phyloP scores from a whole-genome alignment of 2,329 filamentous ascomycete genomes.

The Penicillium sp. region DNA sequence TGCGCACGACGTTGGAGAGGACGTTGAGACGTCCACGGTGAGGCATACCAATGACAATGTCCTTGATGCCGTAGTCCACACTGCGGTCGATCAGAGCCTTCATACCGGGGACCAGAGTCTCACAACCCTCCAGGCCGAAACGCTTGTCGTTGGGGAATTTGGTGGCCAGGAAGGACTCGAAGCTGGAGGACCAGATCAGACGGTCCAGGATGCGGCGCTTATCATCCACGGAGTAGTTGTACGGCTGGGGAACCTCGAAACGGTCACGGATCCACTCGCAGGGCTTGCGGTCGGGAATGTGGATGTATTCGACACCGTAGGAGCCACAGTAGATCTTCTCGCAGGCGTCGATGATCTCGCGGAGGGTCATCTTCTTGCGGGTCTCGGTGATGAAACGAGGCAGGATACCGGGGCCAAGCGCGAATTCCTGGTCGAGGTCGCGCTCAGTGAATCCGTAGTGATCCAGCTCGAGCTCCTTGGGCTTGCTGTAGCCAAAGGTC shows the following conservation, averaged over 20 bases:
- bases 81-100: slow-evolving; percentile 97
- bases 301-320: slow-evolving; percentile 98
- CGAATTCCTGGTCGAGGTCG: slow-evolving; percentile 88
- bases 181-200: slow-evolving; percentile 97
- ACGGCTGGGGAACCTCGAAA: slow-evolving; percentile 86
- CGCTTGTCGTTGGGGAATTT: slow-evolving; percentile 99
- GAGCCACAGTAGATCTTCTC: slow-evolving; percentile 95
- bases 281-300: slow-evolving; percentile 94
- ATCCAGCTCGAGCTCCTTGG: slow-evolving; percentile 86
- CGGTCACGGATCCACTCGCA: slow-evolving; percentile 98
- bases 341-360: slow-evolving; percentile 88
- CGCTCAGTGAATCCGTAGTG: slow-evolving; percentile 94
- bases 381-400: slow-evolving; percentile 85
- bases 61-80: slow-evolving; percentile 97
- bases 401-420: slow-evolving; percentile 86
- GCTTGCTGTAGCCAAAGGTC: slow-evolving; percentile 78
- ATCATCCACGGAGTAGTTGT: slow-evolving; percentile 97
- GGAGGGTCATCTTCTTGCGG: slow-evolving; percentile 91
- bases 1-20: slow-evolving; percentile 95
- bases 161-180: slow-evolving; percentile 88
- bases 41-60: slow-evolving; percentile 99
- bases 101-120: slow-evolving; percentile 96
- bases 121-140: slow-evolving; percentile 95
- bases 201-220: slow-evolving; percentile 96
- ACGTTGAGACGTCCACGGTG: slow-evolving; percentile 98